A percentile compares a stretch with the other conserved stretches of the same genome.
These are phyloP conservation scores for Salix udensis DNA, from an alignment of 345 rosid species.

Conservation along the genomic window DNA sequence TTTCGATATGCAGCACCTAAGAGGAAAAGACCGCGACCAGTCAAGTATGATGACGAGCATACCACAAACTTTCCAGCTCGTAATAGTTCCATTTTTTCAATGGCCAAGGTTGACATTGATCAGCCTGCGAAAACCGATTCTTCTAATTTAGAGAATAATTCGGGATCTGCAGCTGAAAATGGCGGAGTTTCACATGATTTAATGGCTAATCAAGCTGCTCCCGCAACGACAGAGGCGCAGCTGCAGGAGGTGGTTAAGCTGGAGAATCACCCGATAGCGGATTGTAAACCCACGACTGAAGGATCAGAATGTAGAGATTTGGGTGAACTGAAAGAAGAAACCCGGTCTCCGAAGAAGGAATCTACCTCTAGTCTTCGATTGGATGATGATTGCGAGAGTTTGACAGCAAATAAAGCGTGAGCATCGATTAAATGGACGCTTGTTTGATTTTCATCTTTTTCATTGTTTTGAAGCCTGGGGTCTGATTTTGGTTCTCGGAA, in stretches of 20 bases:
- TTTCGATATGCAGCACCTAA: conserved; percentile 63
- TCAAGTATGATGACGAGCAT: conserved; percentile 79
- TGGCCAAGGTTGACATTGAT: conserved; percentile 52
- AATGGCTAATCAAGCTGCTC: neutral
- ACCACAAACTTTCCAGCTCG: conserved; percentile 43
- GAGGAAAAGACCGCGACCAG: conserved; percentile 82
- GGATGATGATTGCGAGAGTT: conserved; percentile 47
- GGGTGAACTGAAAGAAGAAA: conserved; percentile 45
- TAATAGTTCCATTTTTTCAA: conserved; percentile 39
- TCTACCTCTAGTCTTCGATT: conserved; percentile 41
- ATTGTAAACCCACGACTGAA: conserved; percentile 38
- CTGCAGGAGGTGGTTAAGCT: conserved; percentile 10
- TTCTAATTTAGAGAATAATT: conserved; percentile 40
- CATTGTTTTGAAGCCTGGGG: neutral
- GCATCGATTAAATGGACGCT: neutral
- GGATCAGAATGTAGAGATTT: conserved; percentile 38
- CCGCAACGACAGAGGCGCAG: neutral
- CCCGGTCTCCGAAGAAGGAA: conserved; percentile 56
- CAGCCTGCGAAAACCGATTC: conserved; percentile 46
- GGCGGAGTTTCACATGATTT: conserved; percentile 9
- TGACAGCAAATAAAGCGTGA: conserved; percentile 51
- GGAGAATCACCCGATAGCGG: neutral
- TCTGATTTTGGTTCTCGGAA: neutral
- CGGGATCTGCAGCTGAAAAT: conserved; percentile 18
- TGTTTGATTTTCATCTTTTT: neutral